A percentile compares a stretch with the other conserved stretches of the same genome.
These are phyloP conservation scores for Cylindrodendrum hubeiense DNA, from an alignment of 2,329 filamentous ascomycete genomes.

Conservation along the genomic window DNA sequence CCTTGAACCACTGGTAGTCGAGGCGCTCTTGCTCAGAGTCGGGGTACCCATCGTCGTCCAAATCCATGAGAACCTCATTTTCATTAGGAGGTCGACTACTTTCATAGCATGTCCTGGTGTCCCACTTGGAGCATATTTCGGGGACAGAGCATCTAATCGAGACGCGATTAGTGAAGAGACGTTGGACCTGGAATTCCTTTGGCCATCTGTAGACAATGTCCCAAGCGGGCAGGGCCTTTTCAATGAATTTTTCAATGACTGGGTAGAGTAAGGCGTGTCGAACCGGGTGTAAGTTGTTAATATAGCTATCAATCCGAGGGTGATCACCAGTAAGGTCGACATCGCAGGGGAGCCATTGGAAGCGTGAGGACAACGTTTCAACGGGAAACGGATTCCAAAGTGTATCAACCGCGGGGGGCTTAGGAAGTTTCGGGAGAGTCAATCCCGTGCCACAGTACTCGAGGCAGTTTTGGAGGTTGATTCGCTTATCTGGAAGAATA, in stretches of 20 bases:
- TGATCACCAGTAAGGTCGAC: constrained; percentile 47
- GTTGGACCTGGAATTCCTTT: constrained; percentile 40
- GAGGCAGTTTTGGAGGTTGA: constrained; percentile 53
- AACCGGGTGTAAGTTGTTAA: constrained; percentile 65
- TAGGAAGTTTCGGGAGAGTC: neutral
- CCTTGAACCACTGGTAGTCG: neutral
- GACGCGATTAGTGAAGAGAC: constrained; percentile 35
- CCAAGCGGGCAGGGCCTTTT: constrained; percentile 59
- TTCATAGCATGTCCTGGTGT: neutral
- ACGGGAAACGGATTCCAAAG: too few relatives aligned
- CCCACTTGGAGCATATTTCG: constrained; percentile 39
- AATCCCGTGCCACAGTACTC: constrained; percentile 47
- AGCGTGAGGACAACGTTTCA: too few relatives aligned
- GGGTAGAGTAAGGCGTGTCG: constrained; percentile 53
- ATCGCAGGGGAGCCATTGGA: constrained; percentile 2
- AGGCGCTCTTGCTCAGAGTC: neutral
- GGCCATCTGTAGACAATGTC: constrained; percentile 52
- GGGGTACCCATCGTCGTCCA: neutral
- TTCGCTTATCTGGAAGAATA: constrained; percentile 39
- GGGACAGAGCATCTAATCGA: constrained; percentile 31
- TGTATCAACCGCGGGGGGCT: too few relatives aligned
- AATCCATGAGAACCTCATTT: neutral
- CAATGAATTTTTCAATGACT: constrained; percentile 56
- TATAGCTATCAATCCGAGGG: constrained; percentile 58
- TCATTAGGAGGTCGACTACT: neutral